Evolutionary conservation across 78 protist genomes (phyloP).

Genomic region (Diacronema lutheri): DNA sequence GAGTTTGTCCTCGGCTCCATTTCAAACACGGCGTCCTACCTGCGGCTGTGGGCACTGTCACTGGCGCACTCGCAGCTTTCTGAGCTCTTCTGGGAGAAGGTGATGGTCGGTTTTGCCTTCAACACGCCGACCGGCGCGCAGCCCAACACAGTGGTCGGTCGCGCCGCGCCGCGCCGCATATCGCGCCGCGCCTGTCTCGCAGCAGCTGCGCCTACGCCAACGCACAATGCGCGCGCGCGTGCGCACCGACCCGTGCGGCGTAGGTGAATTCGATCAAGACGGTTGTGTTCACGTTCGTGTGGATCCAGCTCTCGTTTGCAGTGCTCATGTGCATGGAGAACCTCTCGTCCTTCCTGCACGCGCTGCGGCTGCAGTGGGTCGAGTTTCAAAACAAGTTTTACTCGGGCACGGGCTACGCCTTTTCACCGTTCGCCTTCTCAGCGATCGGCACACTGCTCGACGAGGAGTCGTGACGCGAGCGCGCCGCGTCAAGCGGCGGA

Average conservation of each 20-base stretch:
- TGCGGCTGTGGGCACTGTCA: slow-evolving; percentile 99
- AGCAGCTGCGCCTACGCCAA: no score
- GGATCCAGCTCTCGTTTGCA: slow-evolving; percentile 87
- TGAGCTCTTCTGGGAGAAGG: slow-evolving; percentile 69
- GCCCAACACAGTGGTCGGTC: neutral
- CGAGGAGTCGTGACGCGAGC: no score
- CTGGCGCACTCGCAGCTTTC: slow-evolving; percentile 90
- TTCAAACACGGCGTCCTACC: slow-evolving; percentile 99
- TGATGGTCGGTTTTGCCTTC: slow-evolving; percentile 28
- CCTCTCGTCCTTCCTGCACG: slow-evolving; percentile 98
- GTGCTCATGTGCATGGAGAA: slow-evolving; percentile 97
- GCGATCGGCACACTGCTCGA: no score
- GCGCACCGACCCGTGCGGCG: neutral
- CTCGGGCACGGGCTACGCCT: neutral
- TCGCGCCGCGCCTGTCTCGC: neutral
- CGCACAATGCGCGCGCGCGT: neutral
- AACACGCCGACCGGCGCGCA: neutral
- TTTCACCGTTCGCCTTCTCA: no score
- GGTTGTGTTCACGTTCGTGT: slow-evolving; percentile 65
- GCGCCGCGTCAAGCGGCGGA: no score
- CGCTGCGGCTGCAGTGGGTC: slow-evolving; percentile 99
- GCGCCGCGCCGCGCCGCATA: neutral
- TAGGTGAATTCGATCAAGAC: no score
- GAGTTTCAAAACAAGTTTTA: slow-evolving; percentile 97
- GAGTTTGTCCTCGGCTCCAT: slow-evolving; percentile 96